Evolutionary conservation across 257 asterid genomes (phyloP).

Genomic region (Osmanthus fragrans): DNA sequence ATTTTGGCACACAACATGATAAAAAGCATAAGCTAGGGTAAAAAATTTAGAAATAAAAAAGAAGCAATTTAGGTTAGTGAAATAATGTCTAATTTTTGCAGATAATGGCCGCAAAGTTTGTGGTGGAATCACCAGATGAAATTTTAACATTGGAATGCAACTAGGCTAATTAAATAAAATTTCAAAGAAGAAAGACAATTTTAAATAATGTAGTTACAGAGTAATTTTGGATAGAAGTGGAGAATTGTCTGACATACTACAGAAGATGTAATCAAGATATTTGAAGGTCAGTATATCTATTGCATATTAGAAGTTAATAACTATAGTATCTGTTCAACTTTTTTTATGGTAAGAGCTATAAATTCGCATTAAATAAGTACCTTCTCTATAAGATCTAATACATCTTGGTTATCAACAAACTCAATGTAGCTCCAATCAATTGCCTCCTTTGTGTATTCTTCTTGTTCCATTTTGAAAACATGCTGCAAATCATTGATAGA

Average conservation of each 20-base stretch:
- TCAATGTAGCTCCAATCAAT: slow-evolving; percentile 98
- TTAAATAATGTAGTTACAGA: background rate
- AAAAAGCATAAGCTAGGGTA: slow-evolving; percentile 8
- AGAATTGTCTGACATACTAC: background rate
- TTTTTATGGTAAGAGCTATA: background rate
- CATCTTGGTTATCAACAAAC: slow-evolving; percentile 97
- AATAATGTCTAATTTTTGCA: background rate
- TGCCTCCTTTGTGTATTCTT: slow-evolving; percentile 91
- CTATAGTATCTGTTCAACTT: slow-evolving; percentile 5
- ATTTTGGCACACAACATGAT: background rate
- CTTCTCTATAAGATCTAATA: slow-evolving; percentile 96
- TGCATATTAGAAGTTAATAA: background rate
- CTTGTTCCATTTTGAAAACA: slow-evolving; percentile 99
- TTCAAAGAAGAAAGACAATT: background rate
- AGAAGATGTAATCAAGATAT: background rate
- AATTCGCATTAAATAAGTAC: slow-evolving; percentile 34
- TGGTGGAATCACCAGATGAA: background rate
- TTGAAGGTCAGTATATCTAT: background rate
- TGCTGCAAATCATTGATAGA: slow-evolving; percentile 60
- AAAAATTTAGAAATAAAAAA: background rate
- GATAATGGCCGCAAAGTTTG: background rate
- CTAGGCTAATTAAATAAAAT: background rate
- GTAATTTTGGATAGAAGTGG: background rate
- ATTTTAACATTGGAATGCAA: background rate
- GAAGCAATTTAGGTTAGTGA: background rate